A percentile compares a stretch with the other conserved stretches of the same genome.
Conservation (phyloP, 495 filamentous ascomycete genomes). For the Thermothielavioides terrestris region DNA sequence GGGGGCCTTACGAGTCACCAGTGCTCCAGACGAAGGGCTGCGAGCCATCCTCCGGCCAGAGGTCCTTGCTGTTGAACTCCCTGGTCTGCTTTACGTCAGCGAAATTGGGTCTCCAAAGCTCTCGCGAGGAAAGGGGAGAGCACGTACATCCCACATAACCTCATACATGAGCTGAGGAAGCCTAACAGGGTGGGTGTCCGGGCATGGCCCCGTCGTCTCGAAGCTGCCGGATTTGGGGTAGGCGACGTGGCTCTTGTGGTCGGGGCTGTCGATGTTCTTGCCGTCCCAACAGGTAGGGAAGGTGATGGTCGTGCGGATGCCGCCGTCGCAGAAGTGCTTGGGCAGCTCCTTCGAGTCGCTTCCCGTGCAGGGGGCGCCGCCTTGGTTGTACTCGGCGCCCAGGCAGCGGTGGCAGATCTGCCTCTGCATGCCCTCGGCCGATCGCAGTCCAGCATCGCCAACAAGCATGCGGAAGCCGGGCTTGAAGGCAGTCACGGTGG, state of each 20-base stretch:
- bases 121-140: not conserved
- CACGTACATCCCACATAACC: constrained; percentile 36
- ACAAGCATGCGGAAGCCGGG: constrained; percentile 37
- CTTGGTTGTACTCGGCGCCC: constrained; percentile 33
- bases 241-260: constrained; percentile 45
- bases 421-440: constrained; percentile 24
- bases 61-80: constrained; percentile 33
- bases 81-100: constrained; percentile 12
- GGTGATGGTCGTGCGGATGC: constrained; percentile 41
- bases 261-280: constrained; percentile 43
- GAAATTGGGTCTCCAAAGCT: not conserved
- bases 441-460: not conserved
- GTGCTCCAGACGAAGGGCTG: constrained; percentile 36
- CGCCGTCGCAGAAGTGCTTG: constrained; percentile 38
- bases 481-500: constrained; percentile 30
- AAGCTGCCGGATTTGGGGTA: constrained; percentile 35
- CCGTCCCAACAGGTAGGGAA: constrained; percentile 51
- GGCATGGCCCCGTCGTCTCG: constrained; percentile 33
- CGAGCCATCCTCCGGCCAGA: constrained; percentile 38
- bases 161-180: constrained; percentile 46
- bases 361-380: constrained; percentile 45
- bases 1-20: constrained; percentile 31
- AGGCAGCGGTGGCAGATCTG: constrained; percentile 41
- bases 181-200: constrained; percentile 36
- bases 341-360: constrained; percentile 27